Evolutionary conservation across 148 eudicot genomes (phyloP).

Genomic region (Nepenthes gracilis): DNA sequence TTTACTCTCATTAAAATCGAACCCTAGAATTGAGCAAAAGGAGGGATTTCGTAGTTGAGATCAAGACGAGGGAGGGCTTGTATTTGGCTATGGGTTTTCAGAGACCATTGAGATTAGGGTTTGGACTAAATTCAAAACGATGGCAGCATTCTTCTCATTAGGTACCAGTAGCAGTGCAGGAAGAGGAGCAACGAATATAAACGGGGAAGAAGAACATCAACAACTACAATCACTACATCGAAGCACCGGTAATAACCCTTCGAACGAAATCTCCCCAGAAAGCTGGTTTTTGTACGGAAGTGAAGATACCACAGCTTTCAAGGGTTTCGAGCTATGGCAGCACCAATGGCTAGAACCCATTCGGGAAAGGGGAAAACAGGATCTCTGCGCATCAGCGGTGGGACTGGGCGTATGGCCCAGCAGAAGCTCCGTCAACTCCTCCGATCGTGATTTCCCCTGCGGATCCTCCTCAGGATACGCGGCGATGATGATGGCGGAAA

Average conservation of each 20-base stretch:
- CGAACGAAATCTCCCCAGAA: slow-evolving; percentile 3
- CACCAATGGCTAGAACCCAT: slow-evolving; percentile 23
- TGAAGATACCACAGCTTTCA: slow-evolving; percentile 45
- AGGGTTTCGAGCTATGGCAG: slow-evolving; percentile 79
- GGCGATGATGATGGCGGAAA: slow-evolving; percentile 16
- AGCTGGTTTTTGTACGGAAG: slow-evolving; percentile 18
- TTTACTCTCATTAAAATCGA: no score
- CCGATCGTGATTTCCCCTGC: slow-evolving; percentile 9
- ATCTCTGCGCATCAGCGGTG: slow-evolving; percentile 5
- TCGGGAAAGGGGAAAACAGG: background rate
- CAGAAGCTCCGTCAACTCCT: background rate
- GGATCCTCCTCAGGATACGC: slow-evolving; percentile 5
- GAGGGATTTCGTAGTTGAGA: background rate
- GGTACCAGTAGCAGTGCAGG: slow-evolving; percentile 13
- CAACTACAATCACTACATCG: background rate
- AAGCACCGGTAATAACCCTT: background rate
- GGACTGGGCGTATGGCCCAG: slow-evolving; percentile 6
- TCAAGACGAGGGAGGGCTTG: no score
- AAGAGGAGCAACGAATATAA: background rate
- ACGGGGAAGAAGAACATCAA: slow-evolving; percentile 4
- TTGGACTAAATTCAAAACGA: slow-evolving; percentile 3
- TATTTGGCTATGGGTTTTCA: no score
- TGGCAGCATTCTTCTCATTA: slow-evolving; percentile 75
- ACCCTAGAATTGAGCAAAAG: no score
- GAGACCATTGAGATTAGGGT: no score